A percentile compares a stretch with the other conserved stretches of the same genome.
These are phyloP conservation scores for Rhodamnia argentea DNA, from an alignment of 345 rosid genomes.

Conservation along the genomic window DNA sequence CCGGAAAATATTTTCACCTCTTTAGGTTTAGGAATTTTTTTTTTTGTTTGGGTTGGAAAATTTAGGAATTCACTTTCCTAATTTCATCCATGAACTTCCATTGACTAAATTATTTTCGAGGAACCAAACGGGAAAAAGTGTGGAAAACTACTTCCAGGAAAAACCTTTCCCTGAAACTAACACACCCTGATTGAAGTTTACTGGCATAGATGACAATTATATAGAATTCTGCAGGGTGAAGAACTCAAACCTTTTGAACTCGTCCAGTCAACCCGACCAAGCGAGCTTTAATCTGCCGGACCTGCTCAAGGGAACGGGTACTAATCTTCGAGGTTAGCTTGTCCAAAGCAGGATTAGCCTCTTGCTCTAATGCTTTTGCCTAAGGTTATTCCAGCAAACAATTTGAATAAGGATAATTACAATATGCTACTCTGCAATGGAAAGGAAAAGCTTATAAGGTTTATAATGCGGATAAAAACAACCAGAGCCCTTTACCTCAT, in stretches of 20 bases:
- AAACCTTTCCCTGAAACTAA: not conserved
- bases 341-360: conserved; percentile 62
- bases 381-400: conserved; percentile 1
- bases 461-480: not conserved
- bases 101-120: no score
- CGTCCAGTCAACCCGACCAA: conserved; percentile 57
- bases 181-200: not conserved
- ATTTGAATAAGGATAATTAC: not conserved
- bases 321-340: conserved; percentile 60
- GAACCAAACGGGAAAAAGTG: no score
- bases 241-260: conserved; percentile 47
- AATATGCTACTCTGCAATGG: not conserved
- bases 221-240: not conserved
- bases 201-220: not conserved
- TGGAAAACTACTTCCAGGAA: no score
- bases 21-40: no score
- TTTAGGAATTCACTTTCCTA: no score
- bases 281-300: conserved; percentile 60
- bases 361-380: conserved; percentile 53
- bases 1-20: no score
- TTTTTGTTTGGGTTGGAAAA: no score
- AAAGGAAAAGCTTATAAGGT: no score
- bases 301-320: conserved; percentile 51
- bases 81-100: no score
- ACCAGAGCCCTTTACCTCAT: conserved; percentile 25